These are phyloP conservation scores for Rubia yunnanensis DNA, from an alignment of 257 asterid genomes.

Conservation along the genomic window DNA sequence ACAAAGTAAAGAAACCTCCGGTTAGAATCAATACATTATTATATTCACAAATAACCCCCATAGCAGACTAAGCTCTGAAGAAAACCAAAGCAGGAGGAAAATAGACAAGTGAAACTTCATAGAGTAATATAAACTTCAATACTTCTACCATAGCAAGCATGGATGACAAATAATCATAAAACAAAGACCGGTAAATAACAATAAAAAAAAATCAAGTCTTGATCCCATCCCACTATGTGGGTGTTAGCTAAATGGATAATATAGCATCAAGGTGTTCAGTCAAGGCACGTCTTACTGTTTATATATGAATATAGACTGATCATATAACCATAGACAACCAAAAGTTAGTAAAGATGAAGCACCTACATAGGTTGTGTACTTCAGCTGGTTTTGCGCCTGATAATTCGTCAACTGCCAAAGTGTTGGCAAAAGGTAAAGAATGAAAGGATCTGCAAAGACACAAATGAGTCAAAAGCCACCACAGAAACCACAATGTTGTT, in stretches of 20 bases:
- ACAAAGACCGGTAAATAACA: no score
- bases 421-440: conserved; percentile 63
- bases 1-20: conserved; percentile 17
- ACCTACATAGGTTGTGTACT: conserved; percentile 77
- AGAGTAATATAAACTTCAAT: no score
- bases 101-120: neutral
- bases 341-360: conserved; percentile 5
- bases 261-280: no score
- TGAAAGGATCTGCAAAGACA: conserved; percentile 43
- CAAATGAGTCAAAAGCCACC: neutral
- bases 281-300: neutral
- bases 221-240: neutral
- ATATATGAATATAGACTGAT: no score
- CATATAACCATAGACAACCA: no score
- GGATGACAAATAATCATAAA: no score
- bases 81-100: neutral
- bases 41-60: neutral
- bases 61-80: neutral
- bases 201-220: neutral
- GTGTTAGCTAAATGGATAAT: no score
- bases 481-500: neutral
- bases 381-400: conserved; percentile 87
- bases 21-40: neutral
- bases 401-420: conserved; percentile 54
- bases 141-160: neutral